These are phyloP conservation scores for Phytophthora fragariaefolia DNA, from an alignment of 352 stramenopile species.

Conservation along the genomic window DNA sequence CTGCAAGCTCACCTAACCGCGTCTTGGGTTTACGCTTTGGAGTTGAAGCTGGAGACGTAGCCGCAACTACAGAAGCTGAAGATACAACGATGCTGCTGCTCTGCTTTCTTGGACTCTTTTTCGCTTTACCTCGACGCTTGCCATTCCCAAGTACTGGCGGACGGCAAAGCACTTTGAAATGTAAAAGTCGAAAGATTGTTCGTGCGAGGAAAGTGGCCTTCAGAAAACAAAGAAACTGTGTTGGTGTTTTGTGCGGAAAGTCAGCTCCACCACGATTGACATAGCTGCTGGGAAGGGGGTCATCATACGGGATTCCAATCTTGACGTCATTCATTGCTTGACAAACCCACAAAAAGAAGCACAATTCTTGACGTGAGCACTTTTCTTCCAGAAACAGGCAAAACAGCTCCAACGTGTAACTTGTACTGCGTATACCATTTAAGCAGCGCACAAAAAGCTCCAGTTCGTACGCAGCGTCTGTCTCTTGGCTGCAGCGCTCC, in stretches of 20 bases:
- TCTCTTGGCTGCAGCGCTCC: slow-evolving; percentile 46
- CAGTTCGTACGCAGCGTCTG: slow-evolving; percentile 38
- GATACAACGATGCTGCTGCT: slow-evolving; percentile 9
- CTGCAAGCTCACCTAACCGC: slow-evolving; percentile 23
- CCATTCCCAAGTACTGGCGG: slow-evolving; percentile 6
- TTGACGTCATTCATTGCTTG: slow-evolving; percentile 53
- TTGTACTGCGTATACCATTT: slow-evolving; percentile 30
- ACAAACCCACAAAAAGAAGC: slow-evolving; percentile 63
- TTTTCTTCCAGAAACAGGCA: slow-evolving; percentile 61
- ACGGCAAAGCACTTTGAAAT: slow-evolving; percentile 43
- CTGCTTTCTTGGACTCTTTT: slow-evolving; percentile 14
- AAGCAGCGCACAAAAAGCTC: slow-evolving; percentile 50
- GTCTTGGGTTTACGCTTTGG: slow-evolving; percentile 43
- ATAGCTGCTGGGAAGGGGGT: slow-evolving; percentile 2
- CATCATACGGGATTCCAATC: slow-evolving; percentile 60
- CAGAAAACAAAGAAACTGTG: slow-evolving; percentile 51
- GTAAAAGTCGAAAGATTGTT: slow-evolving; percentile 54
- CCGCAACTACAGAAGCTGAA: not conserved
- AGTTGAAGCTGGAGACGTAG: slow-evolving; percentile 16
- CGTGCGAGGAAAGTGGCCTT: slow-evolving; percentile 63
- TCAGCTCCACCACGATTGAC: not conserved
- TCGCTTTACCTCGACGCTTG: slow-evolving; percentile 22
- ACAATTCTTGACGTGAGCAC: slow-evolving; percentile 46
- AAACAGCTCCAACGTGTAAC: slow-evolving; percentile 56
- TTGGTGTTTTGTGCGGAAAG: not conserved